Conservation (phyloP, 2,329 filamentous ascomycete genomes). For the Penicillium sp. region DNA sequence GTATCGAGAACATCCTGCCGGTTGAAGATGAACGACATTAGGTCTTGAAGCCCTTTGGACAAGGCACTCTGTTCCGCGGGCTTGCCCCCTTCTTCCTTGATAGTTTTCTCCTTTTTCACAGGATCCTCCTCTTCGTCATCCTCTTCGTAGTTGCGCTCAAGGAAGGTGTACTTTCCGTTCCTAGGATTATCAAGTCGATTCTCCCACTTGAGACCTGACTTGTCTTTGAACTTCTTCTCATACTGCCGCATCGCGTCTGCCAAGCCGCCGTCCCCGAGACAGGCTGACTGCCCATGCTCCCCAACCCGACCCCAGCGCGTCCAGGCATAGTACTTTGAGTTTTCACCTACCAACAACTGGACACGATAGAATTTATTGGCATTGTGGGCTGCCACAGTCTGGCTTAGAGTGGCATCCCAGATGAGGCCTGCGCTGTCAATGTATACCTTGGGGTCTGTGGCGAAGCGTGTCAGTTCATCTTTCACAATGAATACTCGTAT, state of each 20-base stretch:
- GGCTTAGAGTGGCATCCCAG: slow-evolving; percentile 76
- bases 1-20: slow-evolving; percentile 64
- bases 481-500: background rate
- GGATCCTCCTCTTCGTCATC: slow-evolving; percentile 53
- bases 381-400: slow-evolving; percentile 68
- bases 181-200: slow-evolving; percentile 51
- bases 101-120: slow-evolving; percentile 33
- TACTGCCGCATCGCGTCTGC: slow-evolving; percentile 45
- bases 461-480: background rate
- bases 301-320: slow-evolving; percentile 78
- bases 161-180: slow-evolving; percentile 67
- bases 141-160: slow-evolving; percentile 73
- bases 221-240: slow-evolving; percentile 57
- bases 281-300: slow-evolving; percentile 47
- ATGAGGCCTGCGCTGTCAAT: slow-evolving; percentile 65
- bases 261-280: slow-evolving; percentile 41
- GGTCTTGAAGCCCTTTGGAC: slow-evolving; percentile 57
- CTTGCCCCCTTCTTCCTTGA: slow-evolving; percentile 36
- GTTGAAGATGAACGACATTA: slow-evolving; percentile 85
- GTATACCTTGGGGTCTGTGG: slow-evolving; percentile 51
- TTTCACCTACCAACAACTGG: slow-evolving; percentile 53
- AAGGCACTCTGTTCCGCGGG: slow-evolving; percentile 56
- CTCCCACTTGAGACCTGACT: slow-evolving; percentile 53
- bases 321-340: slow-evolving; percentile 58
- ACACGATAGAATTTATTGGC: slow-evolving; percentile 82